Conservation (phyloP, 225 moss, liverwort and hornwort species). For the Ulota crispa region DNA sequence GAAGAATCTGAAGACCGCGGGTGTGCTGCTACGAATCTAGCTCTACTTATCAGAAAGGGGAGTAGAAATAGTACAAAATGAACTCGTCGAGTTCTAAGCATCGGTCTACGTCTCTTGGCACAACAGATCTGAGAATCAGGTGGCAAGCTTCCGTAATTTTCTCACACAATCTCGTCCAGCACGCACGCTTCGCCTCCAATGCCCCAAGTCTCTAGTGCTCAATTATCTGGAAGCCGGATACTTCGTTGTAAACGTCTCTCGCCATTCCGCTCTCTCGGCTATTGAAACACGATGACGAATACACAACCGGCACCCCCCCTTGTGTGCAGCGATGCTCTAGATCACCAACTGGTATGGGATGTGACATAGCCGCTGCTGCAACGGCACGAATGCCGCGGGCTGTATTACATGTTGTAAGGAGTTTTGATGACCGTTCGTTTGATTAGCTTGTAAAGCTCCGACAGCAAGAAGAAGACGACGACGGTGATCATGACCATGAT, state of each 20-base stretch:
- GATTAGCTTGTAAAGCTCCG: conserved; percentile 48
- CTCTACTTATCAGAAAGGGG: neutral
- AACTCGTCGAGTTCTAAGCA: neutral
- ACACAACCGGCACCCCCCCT: too few relatives aligned
- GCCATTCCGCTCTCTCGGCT: too few relatives aligned
- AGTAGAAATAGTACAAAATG: neutral
- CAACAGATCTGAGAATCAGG: neutral
- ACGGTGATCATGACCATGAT: conserved; percentile 28
- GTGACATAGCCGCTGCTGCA: neutral
- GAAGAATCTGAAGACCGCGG: neutral
- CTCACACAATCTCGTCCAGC: neutral
- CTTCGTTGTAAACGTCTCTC: neutral
- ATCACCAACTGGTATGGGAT: neutral
- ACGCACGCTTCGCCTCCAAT: neutral
- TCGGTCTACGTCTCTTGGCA: too few relatives aligned
- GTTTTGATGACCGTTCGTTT: conserved; percentile 41
- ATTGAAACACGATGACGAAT: too few relatives aligned
- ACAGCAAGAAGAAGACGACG: conserved; percentile 36
- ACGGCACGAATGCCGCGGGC: neutral
- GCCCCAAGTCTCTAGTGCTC: neutral
- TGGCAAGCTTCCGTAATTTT: neutral
- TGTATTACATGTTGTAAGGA: conserved; percentile 41
- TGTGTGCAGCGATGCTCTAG: neutral
- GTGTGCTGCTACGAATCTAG: neutral
- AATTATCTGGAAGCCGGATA: neutral